These are phyloP conservation scores for Arabis hirsuta DNA, from an alignment of 345 rosid genomes.

Conservation along the genomic window DNA sequence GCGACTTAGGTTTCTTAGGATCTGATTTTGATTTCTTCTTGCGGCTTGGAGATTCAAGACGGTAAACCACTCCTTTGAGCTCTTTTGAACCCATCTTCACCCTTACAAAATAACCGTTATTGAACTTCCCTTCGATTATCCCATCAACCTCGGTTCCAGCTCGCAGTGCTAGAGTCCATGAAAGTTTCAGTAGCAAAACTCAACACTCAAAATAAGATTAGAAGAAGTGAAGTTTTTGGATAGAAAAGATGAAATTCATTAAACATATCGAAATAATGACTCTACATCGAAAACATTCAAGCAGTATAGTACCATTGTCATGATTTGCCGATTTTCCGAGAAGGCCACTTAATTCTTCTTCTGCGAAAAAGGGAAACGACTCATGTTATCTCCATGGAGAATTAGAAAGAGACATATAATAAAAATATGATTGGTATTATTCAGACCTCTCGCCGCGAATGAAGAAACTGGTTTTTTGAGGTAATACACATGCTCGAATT, in stretches of 20 bases:
- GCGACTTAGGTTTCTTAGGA: slow-evolving; percentile 31
- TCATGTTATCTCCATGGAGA: not conserved
- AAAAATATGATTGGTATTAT: not conserved
- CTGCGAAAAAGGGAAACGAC: not conserved
- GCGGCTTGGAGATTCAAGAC: slow-evolving; percentile 37
- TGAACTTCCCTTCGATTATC: slow-evolving; percentile 72
- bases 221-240: too few species aligned
- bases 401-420: not conserved
- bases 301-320: not conserved
- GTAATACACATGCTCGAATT: slow-evolving; percentile 76
- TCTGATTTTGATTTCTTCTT: slow-evolving; percentile 4
- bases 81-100: slow-evolving; percentile 57
- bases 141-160: slow-evolving; percentile 62
- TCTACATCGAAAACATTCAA: not conserved
- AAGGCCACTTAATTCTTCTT: slow-evolving; percentile 14
- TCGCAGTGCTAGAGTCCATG: slow-evolving; percentile 33
- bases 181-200: not conserved
- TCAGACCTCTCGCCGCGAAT: slow-evolving; percentile 17
- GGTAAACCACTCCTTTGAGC: slow-evolving; percentile 73
- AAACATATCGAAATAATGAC: not conserved
- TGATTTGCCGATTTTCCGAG: not conserved
- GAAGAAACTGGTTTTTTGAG: slow-evolving; percentile 50
- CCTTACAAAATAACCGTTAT: slow-evolving; percentile 66
- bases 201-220: not conserved
- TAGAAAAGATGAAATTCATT: too few species aligned